phyloP scores from a whole-genome alignment of 1,284 basidiomycete species.

The Filobasidium uniguttulatum region DNA sequence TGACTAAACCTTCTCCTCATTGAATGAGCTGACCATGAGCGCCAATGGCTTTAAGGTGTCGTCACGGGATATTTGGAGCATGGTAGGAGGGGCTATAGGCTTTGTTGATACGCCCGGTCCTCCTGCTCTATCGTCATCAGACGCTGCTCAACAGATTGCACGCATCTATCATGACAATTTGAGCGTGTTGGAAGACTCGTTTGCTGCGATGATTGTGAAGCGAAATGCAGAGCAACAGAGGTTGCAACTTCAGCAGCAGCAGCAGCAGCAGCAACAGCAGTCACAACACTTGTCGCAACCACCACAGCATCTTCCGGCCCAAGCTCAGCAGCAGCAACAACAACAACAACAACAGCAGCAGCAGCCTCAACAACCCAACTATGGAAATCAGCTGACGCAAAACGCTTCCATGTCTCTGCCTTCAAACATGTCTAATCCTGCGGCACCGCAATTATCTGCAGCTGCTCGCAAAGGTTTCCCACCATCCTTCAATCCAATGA shows the following conservation, averaged over 20 bases:
- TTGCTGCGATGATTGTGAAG: background rate
- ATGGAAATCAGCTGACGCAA: too few species aligned
- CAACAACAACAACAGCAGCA: background rate
- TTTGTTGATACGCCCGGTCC: conserved; percentile 20
- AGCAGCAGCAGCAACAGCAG: conserved; percentile 2
- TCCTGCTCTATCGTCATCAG: conserved; percentile 17
- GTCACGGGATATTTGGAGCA: conserved; percentile 18
- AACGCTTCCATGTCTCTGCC: too few species aligned
- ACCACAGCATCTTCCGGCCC: background rate
- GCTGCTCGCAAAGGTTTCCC: too few species aligned
- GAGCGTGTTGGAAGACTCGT: background rate
- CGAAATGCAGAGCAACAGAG: background rate
- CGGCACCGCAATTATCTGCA: too few species aligned
- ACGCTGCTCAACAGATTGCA: conserved; percentile 21
- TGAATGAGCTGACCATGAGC: too few species aligned
- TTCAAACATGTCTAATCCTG: too few species aligned
- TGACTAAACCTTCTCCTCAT: background rate
- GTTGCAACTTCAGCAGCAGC: conserved; percentile 9
- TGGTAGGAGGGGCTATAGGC: conserved; percentile 23
- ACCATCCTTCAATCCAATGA: conserved; percentile 4
- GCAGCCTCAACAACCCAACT: too few species aligned
- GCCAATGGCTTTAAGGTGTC: conserved; percentile 3
- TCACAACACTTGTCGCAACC: background rate
- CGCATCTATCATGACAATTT: conserved; percentile 16
- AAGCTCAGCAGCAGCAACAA: conserved; percentile 5